Percentiles rank a stretch among this genome's conserved stretches.
Evolutionary conservation across 768 basidiomycete genomes (phyloP).

Genomic region (Podaxis sp.): DNA sequence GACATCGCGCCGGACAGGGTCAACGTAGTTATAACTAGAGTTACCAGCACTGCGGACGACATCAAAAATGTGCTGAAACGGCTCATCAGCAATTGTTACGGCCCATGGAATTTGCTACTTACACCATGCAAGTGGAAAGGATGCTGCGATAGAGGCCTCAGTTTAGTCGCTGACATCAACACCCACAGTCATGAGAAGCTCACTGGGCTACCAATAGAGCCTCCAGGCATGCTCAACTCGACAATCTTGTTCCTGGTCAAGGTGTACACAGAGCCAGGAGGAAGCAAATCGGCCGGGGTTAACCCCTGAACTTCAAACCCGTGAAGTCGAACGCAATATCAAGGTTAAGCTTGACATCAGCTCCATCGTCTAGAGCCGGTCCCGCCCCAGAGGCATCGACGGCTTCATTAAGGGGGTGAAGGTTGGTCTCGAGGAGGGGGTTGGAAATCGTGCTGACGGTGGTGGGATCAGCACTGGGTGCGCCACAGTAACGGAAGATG

Average conservation of each 20-base stretch:
- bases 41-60: neutral
- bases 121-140: too few species aligned
- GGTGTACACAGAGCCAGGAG: too few species aligned
- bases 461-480: constrained; percentile 31
- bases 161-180: too few species aligned
- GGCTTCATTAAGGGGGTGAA: constrained; percentile 23
- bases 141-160: too few species aligned
- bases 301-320: too few species aligned
- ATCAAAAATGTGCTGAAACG: neutral
- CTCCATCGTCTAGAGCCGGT: neutral
- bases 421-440: constrained; percentile 31
- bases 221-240: too few species aligned
- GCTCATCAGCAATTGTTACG: neutral
- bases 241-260: too few species aligned
- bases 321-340: too few species aligned
- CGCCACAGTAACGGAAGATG: constrained; percentile 39
- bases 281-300: too few species aligned
- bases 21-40: neutral
- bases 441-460: constrained; percentile 17
- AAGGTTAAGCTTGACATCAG: too few species aligned
- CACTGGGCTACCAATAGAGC: too few species aligned
- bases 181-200: too few species aligned
- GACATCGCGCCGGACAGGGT: neutral
- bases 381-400: constrained; percentile 17
- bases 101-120: neutral